Percentiles rank a stretch among this genome's conserved stretches.
Conservation (phyloP, 768 basidiomycete genomes). For the Leccinum broughii region DNA sequence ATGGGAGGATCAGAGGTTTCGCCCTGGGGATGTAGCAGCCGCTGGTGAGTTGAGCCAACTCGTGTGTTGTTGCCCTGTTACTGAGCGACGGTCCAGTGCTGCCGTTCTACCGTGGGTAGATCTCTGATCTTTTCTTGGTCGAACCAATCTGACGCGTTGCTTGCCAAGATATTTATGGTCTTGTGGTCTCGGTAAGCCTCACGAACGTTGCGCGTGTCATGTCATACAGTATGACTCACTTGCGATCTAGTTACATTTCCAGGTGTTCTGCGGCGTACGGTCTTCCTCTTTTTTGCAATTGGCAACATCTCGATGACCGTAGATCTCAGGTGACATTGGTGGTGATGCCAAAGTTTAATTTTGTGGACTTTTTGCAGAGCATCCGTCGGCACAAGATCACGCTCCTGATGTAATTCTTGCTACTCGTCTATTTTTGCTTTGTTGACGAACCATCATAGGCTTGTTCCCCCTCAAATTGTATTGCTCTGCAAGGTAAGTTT, state of each 20-base stretch:
- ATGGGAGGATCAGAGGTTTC: conserved; percentile 41
- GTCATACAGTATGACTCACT: conserved; percentile 7
- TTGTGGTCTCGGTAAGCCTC: conserved; percentile 51
- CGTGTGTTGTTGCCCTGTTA: neutral
- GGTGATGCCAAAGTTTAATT: conserved; percentile 62
- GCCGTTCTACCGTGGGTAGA: conserved; percentile 59
- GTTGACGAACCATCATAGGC: conserved; percentile 32
- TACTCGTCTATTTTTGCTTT: neutral
- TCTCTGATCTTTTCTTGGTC: neutral
- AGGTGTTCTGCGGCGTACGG: conserved; percentile 53
- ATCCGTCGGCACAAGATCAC: conserved; percentile 57
- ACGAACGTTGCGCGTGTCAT: neutral
- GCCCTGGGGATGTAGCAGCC: conserved; percentile 56
- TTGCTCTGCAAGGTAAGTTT: conserved; percentile 61
- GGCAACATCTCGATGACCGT: conserved; percentile 2
- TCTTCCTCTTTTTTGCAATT: neutral
- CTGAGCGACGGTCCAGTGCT: conserved; percentile 40
- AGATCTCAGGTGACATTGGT: conserved; percentile 52
- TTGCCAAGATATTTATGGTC: conserved; percentile 56
- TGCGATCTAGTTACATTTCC: conserved; percentile 46
- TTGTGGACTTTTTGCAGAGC: conserved; percentile 59
- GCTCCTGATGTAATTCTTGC: conserved; percentile 48
- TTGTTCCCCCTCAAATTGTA: conserved; percentile 68
- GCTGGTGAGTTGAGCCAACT: conserved; percentile 47
- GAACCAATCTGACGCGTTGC: conserved; percentile 13